Evolutionary conservation across 257 asterid genomes (phyloP).

Genomic region (Paulownia fortunei): DNA sequence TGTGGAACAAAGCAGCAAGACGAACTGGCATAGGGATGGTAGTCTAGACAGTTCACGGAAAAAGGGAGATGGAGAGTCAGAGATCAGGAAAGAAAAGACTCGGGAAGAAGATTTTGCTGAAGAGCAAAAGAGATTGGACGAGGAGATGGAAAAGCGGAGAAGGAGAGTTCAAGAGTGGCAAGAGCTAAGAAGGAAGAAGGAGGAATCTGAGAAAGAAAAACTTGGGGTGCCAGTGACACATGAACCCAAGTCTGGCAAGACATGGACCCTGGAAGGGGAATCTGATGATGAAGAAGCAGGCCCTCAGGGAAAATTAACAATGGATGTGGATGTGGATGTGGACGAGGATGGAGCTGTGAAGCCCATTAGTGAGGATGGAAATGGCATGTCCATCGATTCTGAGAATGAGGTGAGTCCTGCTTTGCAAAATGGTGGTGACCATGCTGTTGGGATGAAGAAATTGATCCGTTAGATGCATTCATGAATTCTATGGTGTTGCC

Average conservation of each 20-base stretch:
- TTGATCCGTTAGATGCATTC: constrained; percentile 88
- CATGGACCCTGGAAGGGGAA: constrained; percentile 91
- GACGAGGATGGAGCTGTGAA: constrained; percentile 47
- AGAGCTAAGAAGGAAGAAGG: constrained; percentile 69
- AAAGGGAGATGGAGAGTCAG: constrained; percentile 49
- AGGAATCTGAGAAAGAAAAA: constrained; percentile 73
- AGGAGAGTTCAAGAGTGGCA: constrained; percentile 98
- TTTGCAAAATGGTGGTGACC: constrained; percentile 46
- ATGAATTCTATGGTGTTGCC: constrained; percentile 91
- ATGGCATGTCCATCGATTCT: constrained; percentile 43
- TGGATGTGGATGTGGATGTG: constrained; percentile 55
- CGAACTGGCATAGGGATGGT: constrained; percentile 47
- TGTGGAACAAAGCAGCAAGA: constrained; percentile 50
- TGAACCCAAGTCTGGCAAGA: constrained; percentile 72
- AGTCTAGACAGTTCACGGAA: constrained; percentile 51
- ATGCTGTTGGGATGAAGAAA: constrained; percentile 61
- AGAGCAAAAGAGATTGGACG: constrained; percentile 82
- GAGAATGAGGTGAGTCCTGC: constrained; percentile 46
- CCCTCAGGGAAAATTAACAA: constrained; percentile 48
- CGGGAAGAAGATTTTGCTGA: constrained; percentile 81
- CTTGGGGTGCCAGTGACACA: constrained; percentile 57
- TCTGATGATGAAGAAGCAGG: constrained; percentile 87
- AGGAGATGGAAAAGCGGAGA: constrained; percentile 85
- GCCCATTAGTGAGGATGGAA: constrained; percentile 41
- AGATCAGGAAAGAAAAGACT: constrained; percentile 47